Evolutionary conservation across 768 basidiomycete genomes (phyloP), one percentile per base, ranked within the genome.

Genomic region (Solioccasus polychromus): DNA sequence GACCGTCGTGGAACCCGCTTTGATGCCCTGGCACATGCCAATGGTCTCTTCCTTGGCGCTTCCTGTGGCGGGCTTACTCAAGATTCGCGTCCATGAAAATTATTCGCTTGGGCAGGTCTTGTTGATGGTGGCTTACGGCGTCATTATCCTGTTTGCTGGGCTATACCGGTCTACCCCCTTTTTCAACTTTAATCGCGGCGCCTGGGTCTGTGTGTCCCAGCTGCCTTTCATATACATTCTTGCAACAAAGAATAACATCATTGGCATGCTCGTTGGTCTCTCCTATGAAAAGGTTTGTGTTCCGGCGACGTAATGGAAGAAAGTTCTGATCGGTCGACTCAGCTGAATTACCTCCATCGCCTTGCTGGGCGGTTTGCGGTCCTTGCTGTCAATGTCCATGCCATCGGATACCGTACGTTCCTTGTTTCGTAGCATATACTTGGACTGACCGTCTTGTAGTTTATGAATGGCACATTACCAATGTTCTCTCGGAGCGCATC

Each of bases 331-430:
- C n/a, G 14, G 29, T 31, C 39, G 5, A 3, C 35, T 35, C 44
- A 88, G 83, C 67, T 90, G 35, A 88, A 91, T 64, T 88, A 75
- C 60, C 62, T 90, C 7, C 89, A 92, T 64, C 80, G 88, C 20
- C 78, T 82, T 54, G 68, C 74, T 9, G 88, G 85, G 2, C 63
- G 71, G 18, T 57, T 85, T 35, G 62, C 82, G 4, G 70, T 84
- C 22, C 42, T 85, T 17, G 75, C 76, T 3, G 70, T 69, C 11
- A 79, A 86, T 50, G 54, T 85, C 10, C 86, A 88, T 57, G 66
- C 73, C 5, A 38, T 85, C 10, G 77, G 78, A 20, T 83, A 74
- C 50, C 60, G 85, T 80, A 53, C 51, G 76, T 74, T 18, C 41
- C 25, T 39, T 22, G 29, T 35, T 22, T 30, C 30, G 22, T 15